Evolutionary conservation across 2,329 filamentous ascomycete species (phyloP).

Genomic region (Colletotrichum australisinense): DNA sequence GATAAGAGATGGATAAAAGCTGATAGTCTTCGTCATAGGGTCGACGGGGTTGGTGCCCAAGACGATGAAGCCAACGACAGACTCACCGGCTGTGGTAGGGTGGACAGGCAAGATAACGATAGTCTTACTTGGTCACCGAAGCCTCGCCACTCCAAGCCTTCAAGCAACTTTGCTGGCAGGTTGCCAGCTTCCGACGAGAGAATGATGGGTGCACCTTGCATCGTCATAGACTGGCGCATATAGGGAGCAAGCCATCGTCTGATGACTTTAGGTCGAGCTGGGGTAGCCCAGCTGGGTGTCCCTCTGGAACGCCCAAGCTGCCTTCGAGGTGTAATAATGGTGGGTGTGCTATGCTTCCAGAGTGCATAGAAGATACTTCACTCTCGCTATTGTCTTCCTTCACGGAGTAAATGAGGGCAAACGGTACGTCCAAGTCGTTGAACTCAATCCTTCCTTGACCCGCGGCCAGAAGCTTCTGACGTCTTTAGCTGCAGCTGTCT

Average conservation of each 20-base stretch:
- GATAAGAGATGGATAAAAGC: conserved; percentile 78
- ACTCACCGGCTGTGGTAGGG: conserved; percentile 77
- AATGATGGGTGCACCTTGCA: conserved; percentile 73
- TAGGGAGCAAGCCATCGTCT: conserved; percentile 80
- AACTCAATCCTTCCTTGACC: conserved; percentile 75
- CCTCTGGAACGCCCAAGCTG: conserved; percentile 73
- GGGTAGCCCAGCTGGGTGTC: conserved; percentile 70
- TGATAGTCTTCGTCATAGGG: conserved; percentile 86
- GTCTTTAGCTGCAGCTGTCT: conserved; percentile 77
- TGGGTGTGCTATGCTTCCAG: conserved; percentile 70
- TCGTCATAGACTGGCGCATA: conserved; percentile 79
- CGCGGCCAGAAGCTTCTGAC: conserved; percentile 80
- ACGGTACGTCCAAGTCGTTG: conserved; percentile 81
- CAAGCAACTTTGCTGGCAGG: conserved; percentile 71
- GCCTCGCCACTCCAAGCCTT: conserved; percentile 76
- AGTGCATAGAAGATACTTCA: conserved; percentile 78
- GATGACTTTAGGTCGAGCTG: conserved; percentile 77
- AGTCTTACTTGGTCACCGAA: conserved; percentile 77
- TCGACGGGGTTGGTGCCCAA: conserved; percentile 80
- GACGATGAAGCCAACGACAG: conserved; percentile 81
- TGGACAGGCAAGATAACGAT: conserved; percentile 84
- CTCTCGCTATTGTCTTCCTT: conserved; percentile 74
- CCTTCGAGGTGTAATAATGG: conserved; percentile 79
- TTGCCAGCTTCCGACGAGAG: conserved; percentile 75
- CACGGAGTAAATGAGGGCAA: conserved; percentile 82